Conservation (phyloP, 2,329 filamentous ascomycete genomes). For the Sarocladiaceae sp. region DNA sequence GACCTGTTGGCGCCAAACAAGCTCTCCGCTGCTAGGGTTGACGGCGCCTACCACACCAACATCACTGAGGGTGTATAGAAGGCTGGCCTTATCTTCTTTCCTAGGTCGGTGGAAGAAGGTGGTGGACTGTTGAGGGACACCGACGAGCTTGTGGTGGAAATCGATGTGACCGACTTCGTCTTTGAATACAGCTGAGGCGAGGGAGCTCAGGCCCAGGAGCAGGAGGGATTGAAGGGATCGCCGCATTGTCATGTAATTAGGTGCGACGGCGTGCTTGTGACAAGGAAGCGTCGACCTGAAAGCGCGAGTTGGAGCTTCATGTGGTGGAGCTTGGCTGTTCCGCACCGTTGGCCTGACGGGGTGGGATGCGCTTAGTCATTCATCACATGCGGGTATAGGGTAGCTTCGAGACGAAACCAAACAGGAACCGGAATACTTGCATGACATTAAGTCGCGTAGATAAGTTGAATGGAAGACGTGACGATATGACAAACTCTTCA, state of each 20-base stretch:
- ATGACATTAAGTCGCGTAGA: too few species aligned
- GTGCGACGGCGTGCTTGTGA: conserved; percentile 10
- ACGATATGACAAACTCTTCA: too few species aligned
- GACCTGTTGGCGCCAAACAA: conserved; percentile 82
- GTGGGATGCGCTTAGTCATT: conserved; percentile 5
- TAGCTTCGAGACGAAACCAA: too few species aligned
- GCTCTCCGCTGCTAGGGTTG: conserved; percentile 75
- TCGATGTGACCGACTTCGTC: conserved; percentile 91
- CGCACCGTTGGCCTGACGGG: neutral
- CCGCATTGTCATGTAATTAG: conserved; percentile 24
- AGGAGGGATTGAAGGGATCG: conserved; percentile 29
- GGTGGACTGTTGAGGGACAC: conserved; percentile 70
- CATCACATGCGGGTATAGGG: too few species aligned
- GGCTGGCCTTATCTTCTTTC: conserved; percentile 72
- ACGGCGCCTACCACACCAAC: conserved; percentile 78
- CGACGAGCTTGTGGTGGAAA: conserved; percentile 86
- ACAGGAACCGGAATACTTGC: too few species aligned
- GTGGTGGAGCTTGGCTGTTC: neutral
- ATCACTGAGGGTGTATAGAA: conserved; percentile 88
- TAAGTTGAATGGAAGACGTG: too few species aligned
- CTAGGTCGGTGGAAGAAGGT: conserved; percentile 94
- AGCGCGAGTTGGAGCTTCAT: conserved; percentile 2
- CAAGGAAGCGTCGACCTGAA: conserved; percentile 8
- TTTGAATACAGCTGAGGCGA: conserved; percentile 63
- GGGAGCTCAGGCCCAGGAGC: conserved; percentile 32